phyloP scores from a whole-genome alignment of 352 stramenopile species.

The Globisporangium splendens region DNA sequence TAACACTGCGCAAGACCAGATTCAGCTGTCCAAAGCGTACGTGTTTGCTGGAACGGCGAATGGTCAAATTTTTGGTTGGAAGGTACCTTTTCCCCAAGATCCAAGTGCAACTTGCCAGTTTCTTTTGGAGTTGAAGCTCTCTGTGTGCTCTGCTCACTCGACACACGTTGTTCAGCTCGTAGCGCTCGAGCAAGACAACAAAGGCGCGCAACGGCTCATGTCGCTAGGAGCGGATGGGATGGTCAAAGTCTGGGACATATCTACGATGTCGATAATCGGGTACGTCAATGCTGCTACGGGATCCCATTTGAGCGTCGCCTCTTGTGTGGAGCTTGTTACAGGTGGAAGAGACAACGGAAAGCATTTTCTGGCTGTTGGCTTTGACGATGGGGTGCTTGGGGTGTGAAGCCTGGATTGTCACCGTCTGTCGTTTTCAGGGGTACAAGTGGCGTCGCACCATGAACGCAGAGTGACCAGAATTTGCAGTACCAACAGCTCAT shows the following conservation, averaged over 20 bases:
- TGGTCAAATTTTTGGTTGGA: conserved; percentile 39
- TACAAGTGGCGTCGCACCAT: conserved; percentile 29
- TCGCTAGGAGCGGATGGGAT: conserved; percentile 56
- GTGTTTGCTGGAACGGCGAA: conserved; percentile 36
- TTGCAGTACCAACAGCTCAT: conserved; percentile 5
- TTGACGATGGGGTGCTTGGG: conserved; percentile 47
- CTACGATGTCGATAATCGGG: conserved; percentile 27
- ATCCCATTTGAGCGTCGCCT: conserved; percentile 25
- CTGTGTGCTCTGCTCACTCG: conserved; percentile 30
- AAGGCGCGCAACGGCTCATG: conserved; percentile 12
- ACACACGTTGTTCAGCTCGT: conserved; percentile 46
- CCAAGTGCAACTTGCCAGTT: conserved; percentile 4
- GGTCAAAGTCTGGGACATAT: conserved; percentile 54
- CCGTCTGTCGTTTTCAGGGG: conserved; percentile 19
- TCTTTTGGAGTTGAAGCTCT: conserved; percentile 22
- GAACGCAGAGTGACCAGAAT: conserved; percentile 43
- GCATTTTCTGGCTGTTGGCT: conserved; percentile 34
- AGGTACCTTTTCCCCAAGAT: background rate
- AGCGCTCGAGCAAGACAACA: conserved; percentile 2
- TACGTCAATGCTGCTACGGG: conserved; percentile 37
- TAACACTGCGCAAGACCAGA: background rate
- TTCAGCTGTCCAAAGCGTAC: conserved; percentile 3
- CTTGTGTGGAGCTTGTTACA: conserved; percentile 32
- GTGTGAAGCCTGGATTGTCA: conserved; percentile 29
- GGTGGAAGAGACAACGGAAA: background rate